Base-by-base conservation (phyloP, 805 yeast species). In the Yarrowia deformans region DNA sequence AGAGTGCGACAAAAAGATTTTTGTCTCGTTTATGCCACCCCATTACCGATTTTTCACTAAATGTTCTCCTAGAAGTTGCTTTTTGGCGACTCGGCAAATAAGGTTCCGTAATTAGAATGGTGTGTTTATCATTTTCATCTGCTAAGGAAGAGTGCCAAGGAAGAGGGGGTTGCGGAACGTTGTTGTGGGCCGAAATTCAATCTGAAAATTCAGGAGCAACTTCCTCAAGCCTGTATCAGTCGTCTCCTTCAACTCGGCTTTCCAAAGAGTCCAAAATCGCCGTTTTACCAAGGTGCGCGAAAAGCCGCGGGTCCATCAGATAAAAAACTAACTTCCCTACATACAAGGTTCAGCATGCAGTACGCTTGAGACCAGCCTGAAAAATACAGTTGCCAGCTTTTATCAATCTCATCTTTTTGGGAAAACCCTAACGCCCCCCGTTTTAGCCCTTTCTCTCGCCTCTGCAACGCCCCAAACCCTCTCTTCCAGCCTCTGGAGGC, bases 91-190 rank as follows among this genome's bases (percentile, higher is more conserved):
- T 16, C 23, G 12, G 10, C 12, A n/a, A 34, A 39, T 42, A 42
- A 56, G n/a, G 64, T 56, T 56, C 13, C 2, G 39, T 42, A 29
- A n/a, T 18, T 32, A 32, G 40, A 16, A 42, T 32, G 23, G 64
- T 10, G 29, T 40, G 64, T 56, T 56, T 56, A 56, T 56, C 64
- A 56, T 56, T 56, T 56, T 42, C 48, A 56, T 56, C 64, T 42
- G 49, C 48, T 56, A 42, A 56, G 64, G 32, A 56, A 56, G 64
- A 42, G 49, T 43, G 64, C 64, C 64, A 56, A 56, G 64, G 49
- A 56, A 42, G 49, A 40, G 63, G 48, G n/a, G 35, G 58, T 49
- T 3, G 39, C 34, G n/a, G 23, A 29, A 8, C 1, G 18, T 40
- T 1, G 29, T 23, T 23, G 29, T 40, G 12, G n/a, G 8, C 4